Percentiles rank a stretch among this genome's conserved stretches.
Evolutionary conservation across 345 rosid genomes (phyloP).

Genomic region (Gossypium longicalyx): DNA sequence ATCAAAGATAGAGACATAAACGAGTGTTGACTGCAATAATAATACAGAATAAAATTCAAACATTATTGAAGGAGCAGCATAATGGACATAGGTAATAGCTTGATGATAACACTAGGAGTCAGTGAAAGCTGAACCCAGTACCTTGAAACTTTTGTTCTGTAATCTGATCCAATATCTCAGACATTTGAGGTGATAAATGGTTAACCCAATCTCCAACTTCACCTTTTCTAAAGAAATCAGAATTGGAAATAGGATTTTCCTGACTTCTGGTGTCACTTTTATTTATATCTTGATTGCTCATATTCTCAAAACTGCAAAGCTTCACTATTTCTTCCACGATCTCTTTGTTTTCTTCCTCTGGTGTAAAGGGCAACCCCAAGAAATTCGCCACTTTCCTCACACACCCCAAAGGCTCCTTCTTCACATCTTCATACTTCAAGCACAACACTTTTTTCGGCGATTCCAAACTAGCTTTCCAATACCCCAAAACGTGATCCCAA

Average conservation of each 20-base stretch:
- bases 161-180: conserved; percentile 14
- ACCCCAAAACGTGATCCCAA: conserved; percentile 15
- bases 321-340: conserved; percentile 20
- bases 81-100: too few species aligned
- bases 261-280: neutral
- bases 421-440: conserved; percentile 28
- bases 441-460: neutral
- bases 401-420: conserved; percentile 14
- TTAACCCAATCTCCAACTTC: conserved; percentile 35
- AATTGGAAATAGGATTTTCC: neutral
- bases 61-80: too few species aligned
- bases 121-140: conserved; percentile 15
- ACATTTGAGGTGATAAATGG: conserved; percentile 24
- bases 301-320: conserved; percentile 33
- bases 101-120: neutral
- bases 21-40: too few species aligned
- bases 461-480: conserved; percentile 5
- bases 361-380: conserved; percentile 14
- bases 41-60: too few species aligned
- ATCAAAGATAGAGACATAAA: too few species aligned
- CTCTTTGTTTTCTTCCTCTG: conserved; percentile 22
- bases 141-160: conserved; percentile 17
- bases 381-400: conserved; percentile 29
- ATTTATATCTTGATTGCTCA: conserved; percentile 33
- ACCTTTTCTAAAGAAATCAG: conserved; percentile 32